Evolutionary conservation across 805 yeast genomes (phyloP), one percentile per base, ranked within the genome.

Genomic region (Yarrowia porcina): DNA sequence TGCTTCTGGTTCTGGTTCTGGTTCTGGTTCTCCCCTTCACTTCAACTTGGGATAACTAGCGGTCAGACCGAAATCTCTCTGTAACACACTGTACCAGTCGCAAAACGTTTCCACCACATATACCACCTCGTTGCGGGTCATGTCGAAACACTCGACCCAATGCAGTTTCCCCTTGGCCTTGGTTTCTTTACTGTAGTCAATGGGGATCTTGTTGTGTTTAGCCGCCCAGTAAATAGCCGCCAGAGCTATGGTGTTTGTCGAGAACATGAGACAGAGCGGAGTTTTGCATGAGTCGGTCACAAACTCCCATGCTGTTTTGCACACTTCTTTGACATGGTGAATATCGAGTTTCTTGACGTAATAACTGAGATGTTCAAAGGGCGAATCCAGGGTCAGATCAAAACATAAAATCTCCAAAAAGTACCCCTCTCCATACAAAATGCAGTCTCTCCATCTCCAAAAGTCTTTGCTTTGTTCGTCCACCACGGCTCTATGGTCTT

Each of bases 381-480:
- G 83, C 17, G 77, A 74, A 17, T 73, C 72, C 6, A 78, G 74
- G 0, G 73, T 73, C 57, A 82, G 74, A 66, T 83, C 87, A 67
- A 79, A 84, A 66, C 82, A 80, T 9, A 78, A 65, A 0, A 77
- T 75, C 65, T 77, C 82, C 59, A 78, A 75, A 63, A 77, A 72
- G 67, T 75, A 70, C 69, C 75, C 83, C 63, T 79, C 88, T 45
- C 75, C 75, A 71, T 69, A 75, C 12, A 77, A 74, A 32, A 83
- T 75, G 15, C 73, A 72, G 65, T 78, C 86, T 65, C 76, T 74
- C 86, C 82, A 84, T 68, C 76, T 75, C 80, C 80, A 77, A 66
- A 75, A 83, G 47, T 77, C 83, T 70, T 75, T 79, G 23, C 76
- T 75, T 65, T 76, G 81, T 69, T 77, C 82, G 64, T 75, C 80